Evolutionary conservation across 1,284 basidiomycete species (phyloP).

Genomic region (Caloboletus firmus): DNA sequence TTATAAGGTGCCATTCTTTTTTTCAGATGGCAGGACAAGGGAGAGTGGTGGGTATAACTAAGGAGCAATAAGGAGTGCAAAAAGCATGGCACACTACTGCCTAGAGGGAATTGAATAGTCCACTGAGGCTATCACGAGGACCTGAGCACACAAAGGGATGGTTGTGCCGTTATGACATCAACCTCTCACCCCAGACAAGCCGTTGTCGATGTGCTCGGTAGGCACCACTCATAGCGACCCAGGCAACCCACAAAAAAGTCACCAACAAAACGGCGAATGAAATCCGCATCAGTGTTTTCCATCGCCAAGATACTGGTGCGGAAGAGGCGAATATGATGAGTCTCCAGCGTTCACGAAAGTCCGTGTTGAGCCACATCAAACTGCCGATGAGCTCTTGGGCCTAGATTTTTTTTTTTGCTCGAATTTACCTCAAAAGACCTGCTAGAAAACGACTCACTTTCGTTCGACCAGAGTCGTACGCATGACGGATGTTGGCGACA

Average conservation of each 20-base stretch:
- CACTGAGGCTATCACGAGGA: not conserved
- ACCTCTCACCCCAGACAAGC: slow-evolving; percentile 71
- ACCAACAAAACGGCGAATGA: slow-evolving; percentile 57
- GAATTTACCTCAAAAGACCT: not conserved
- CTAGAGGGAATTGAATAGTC: not conserved
- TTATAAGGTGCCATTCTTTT: not conserved
- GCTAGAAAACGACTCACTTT: slow-evolving; percentile 45
- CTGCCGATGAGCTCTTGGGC: slow-evolving; percentile 59
- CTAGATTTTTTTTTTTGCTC: slow-evolving; percentile 36
- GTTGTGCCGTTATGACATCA: slow-evolving; percentile 53
- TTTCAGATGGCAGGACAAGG: not conserved
- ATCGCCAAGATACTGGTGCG: slow-evolving; percentile 65
- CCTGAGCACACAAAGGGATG: not conserved
- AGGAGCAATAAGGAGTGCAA: not conserved
- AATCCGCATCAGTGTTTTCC: slow-evolving; percentile 61
- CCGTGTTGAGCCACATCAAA: slow-evolving; percentile 70
- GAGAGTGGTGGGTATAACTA: not conserved
- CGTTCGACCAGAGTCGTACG: slow-evolving; percentile 67
- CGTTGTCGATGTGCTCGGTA: slow-evolving; percentile 69
- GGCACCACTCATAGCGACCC: slow-evolving; percentile 59
- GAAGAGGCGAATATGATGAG: slow-evolving; percentile 66
- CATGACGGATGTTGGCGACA: slow-evolving; percentile 54
- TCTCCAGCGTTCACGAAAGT: slow-evolving; percentile 69
- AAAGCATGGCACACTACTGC: not conserved
- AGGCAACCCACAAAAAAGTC: slow-evolving; percentile 57